These are phyloP conservation scores for Recurvomyces mirabilis DNA, from an alignment of 495 filamentous ascomycete genomes.

Conservation along the genomic window DNA sequence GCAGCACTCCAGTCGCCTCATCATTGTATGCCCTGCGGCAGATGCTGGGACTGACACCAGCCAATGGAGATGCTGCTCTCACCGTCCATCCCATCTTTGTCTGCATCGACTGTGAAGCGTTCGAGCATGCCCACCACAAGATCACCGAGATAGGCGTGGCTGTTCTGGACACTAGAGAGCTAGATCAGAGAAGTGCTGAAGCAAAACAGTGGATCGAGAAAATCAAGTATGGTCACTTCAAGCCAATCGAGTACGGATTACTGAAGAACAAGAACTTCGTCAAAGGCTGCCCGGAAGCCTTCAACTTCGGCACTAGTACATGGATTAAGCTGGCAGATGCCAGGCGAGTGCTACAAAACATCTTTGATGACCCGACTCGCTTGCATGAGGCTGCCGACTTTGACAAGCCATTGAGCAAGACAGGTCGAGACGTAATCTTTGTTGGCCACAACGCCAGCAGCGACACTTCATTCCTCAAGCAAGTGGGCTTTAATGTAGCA, in stretches of 20 bases:
- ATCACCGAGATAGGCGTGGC: constrained; percentile 18
- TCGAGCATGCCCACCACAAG: constrained; percentile 15
- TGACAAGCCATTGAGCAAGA: neutral
- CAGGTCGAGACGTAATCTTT: constrained; percentile 53
- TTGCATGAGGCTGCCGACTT: constrained; percentile 4
- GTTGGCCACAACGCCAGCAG: constrained; percentile 57
- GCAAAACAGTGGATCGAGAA: constrained; percentile 5
- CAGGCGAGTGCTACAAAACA: neutral
- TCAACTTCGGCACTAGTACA: constrained; percentile 11
- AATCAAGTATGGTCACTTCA: constrained; percentile 12
- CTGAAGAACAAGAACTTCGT: constrained; percentile 14
- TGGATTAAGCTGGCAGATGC: constrained; percentile 9
- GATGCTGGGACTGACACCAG: too few species aligned
- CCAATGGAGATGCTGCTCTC: too few species aligned
- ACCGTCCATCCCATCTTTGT: constrained; percentile 14
- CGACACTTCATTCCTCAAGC: constrained; percentile 55
- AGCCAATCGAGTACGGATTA: constrained; percentile 5
- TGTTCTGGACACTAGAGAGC: constrained; percentile 10
- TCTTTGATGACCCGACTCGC: constrained; percentile 4
- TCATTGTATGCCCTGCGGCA: too few species aligned
- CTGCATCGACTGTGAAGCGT: constrained; percentile 18
- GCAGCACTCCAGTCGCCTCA: too few species aligned
- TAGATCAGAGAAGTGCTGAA: neutral
- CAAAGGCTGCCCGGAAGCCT: constrained; percentile 13
- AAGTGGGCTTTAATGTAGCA: constrained; percentile 46